A percentile compares a stretch with the other conserved stretches of the same genome.
These are phyloP conservation scores for Hemisphaericaspora xylofermentans DNA, from an alignment of 1,139 yeast species.

Conservation along the genomic window DNA sequence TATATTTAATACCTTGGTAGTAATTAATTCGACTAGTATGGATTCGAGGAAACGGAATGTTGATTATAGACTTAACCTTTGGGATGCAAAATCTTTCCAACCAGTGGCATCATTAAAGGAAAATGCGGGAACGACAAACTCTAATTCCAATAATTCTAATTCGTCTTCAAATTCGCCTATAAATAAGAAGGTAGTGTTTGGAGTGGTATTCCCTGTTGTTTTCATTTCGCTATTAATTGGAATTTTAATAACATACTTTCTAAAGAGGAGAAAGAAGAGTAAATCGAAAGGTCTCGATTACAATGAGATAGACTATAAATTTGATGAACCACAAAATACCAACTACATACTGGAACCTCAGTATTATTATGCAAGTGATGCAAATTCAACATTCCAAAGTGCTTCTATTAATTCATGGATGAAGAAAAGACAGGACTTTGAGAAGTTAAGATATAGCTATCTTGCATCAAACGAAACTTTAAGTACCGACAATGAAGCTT, in stretches of 20 bases:
- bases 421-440: conserved; percentile 50
- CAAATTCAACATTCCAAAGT: conserved; percentile 37
- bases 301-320: conserved; percentile 36
- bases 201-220: conserved; percentile 35
- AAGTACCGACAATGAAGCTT: conserved; percentile 9
- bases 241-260: conserved; percentile 16
- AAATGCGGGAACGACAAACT: conserved; percentile 4
- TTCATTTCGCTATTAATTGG: conserved; percentile 22
- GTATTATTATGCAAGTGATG: conserved; percentile 26
- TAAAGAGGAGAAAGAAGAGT: conserved; percentile 22
- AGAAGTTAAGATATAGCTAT: conserved; percentile 30
- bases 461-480: conserved; percentile 27
- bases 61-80: conserved; percentile 25
- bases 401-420: conserved; percentile 52
- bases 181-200: conserved; percentile 28
- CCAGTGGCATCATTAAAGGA: conserved; percentile 21
- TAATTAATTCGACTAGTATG: conserved; percentile 26
- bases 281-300: conserved; percentile 22
- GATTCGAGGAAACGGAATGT: conserved; percentile 14
- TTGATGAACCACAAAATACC: conserved; percentile 22
- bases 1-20: conserved; percentile 42
- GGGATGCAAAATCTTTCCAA: conserved; percentile 23
- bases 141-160: not conserved
- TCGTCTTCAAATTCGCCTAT: conserved; percentile 14
- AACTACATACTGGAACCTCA: conserved; percentile 8